Evolutionary conservation across 257 asterid genomes (phyloP).

Genomic region (Ophiorrhiza pumila): DNA sequence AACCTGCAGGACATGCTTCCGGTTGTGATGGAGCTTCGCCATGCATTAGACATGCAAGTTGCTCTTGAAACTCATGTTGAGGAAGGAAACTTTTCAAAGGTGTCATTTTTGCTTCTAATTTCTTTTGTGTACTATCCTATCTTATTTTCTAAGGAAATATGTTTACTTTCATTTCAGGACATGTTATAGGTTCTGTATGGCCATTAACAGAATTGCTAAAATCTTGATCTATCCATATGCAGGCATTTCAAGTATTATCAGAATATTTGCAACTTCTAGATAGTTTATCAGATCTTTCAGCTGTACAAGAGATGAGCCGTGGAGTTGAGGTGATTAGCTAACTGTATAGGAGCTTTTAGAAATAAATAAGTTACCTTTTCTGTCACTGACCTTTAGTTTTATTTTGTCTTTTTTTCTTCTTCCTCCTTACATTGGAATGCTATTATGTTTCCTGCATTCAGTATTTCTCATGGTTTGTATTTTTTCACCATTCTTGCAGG

Average conservation of each 20-base stretch:
- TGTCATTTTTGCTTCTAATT: constrained; percentile 30
- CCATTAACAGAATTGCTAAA: constrained; percentile 25
- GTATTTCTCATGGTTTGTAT: not conserved
- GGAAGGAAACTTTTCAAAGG: constrained; percentile 92
- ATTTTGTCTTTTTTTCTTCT: not conserved
- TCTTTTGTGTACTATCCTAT: constrained; percentile 22
- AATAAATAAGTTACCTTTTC: not conserved
- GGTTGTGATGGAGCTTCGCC: constrained; percentile 71
- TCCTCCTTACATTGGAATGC: not conserved
- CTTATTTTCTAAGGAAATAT: constrained; percentile 16
- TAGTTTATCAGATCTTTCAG: constrained; percentile 76
- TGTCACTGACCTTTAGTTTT: not conserved
- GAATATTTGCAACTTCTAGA: constrained; percentile 93
- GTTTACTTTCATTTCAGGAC: constrained; percentile 23
- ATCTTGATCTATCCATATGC: constrained; percentile 31
- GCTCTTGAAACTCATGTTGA: constrained; percentile 81
- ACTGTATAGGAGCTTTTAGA: not conserved
- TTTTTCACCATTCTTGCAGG: constrained; percentile 46
- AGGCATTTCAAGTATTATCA: constrained; percentile 93
- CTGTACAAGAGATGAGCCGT: constrained; percentile 88
- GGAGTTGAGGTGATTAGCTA: constrained; percentile 72
- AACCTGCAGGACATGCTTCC: constrained; percentile 83
- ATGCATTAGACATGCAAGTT: constrained; percentile 77
- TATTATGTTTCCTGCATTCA: not conserved
- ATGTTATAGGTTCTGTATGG: constrained; percentile 1